Percentiles rank a stretch among this genome's conserved stretches.
phyloP scores from a whole-genome alignment of 495 filamentous ascomycete species.

The Apodospora peruviana region DNA sequence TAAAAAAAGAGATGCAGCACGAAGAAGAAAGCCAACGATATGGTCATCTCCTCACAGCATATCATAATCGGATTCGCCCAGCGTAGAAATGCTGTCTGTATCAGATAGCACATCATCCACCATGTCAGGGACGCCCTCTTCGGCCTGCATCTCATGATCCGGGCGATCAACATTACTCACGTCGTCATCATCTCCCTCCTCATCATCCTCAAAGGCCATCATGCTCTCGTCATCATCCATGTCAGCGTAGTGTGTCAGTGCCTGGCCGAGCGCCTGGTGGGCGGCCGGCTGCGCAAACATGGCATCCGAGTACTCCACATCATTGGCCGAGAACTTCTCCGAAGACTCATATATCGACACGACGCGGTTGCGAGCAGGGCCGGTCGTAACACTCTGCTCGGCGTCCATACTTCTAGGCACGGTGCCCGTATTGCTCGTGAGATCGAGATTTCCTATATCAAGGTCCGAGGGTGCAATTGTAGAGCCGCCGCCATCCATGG shows the following conservation, averaged over 20 bases:
- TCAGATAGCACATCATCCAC: conserved; percentile 3
- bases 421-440: conserved; percentile 8
- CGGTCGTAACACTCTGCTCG: conserved; percentile 20
- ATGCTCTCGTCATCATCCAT: not conserved
- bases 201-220: conserved; percentile 1
- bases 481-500: conserved; percentile 1
- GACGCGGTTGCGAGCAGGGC: conserved; percentile 3
- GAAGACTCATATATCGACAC: conserved; percentile 3
- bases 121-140: conserved; percentile 1
- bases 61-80: conserved; percentile 21
- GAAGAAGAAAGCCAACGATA: no score
- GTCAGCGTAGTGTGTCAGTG: conserved; percentile 16
- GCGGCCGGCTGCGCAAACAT: conserved; percentile 15
- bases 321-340: conserved; percentile 15
- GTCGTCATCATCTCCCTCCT: conserved; percentile 7
- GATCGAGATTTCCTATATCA: conserved; percentile 12
- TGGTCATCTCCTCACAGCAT: no score
- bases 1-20: no score
- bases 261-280: conserved; percentile 20
- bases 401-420: conserved; percentile 19
- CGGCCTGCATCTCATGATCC: not conserved
- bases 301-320: conserved; percentile 15
- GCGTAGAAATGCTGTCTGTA: conserved; percentile 1
- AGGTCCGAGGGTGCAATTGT: conserved; percentile 17
- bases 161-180: not conserved